Evolutionary conservation across 352 stramenopile species (phyloP).

Genomic region (Phytopythium mirpurense): DNA sequence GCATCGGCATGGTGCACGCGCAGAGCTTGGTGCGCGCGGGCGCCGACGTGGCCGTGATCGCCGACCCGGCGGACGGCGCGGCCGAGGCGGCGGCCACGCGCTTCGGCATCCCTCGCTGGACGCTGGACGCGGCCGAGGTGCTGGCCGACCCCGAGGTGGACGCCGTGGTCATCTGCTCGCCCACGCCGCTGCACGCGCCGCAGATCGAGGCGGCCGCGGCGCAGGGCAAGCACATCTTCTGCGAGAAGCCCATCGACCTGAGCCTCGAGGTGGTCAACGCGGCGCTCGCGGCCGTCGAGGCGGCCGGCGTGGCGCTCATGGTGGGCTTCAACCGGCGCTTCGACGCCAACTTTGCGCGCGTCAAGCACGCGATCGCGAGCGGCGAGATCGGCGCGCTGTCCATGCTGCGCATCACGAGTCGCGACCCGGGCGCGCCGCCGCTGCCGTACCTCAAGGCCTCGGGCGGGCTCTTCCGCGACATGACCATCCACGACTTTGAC

Average conservation of each 20-base stretch:
- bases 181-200: conserved; percentile 90
- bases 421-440: conserved; percentile 40
- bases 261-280: conserved; percentile 67
- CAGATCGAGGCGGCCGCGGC: conserved; percentile 92
- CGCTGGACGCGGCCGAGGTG: conserved; percentile 84
- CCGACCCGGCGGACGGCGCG: no score
- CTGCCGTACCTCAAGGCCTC: conserved; percentile 51
- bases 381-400: conserved; percentile 90
- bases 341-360: conserved; percentile 91
- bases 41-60: no score
- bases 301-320: conserved; percentile 91
- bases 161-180: conserved; percentile 96
- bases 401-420: conserved; percentile 74
- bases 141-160: conserved; percentile 92
- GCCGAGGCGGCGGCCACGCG: neutral
- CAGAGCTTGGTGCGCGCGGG: conserved; percentile 19
- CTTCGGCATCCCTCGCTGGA: conserved; percentile 60
- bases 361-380: conserved; percentile 73
- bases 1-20: conserved; percentile 62
- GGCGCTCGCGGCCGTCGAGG: conserved; percentile 32
- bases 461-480: conserved; percentile 93
- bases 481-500: conserved; percentile 96
- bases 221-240: conserved; percentile 94
- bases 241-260: conserved; percentile 95
- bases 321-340: conserved; percentile 93